These are phyloP conservation scores for Pichia eremophila DNA, from an alignment of 805 yeast species.

Conservation along the genomic window DNA sequence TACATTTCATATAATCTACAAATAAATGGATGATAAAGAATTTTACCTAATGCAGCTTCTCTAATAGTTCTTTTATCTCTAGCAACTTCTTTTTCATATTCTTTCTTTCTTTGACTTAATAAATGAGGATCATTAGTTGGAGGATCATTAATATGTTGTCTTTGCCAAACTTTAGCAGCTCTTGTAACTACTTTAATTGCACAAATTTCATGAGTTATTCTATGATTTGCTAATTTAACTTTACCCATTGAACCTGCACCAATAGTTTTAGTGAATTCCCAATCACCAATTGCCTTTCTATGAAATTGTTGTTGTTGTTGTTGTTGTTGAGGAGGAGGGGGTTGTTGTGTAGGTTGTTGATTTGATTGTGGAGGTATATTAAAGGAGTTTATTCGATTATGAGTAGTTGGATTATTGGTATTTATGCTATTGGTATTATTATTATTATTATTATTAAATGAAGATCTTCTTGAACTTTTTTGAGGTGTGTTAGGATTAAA, in stretches of 20 bases:
- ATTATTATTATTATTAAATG: not conserved
- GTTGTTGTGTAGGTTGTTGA: slow-evolving; percentile 9
- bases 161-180: slow-evolving; percentile 68
- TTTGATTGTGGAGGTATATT: not conserved
- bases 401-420: slow-evolving; percentile 1
- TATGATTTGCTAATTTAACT: slow-evolving; percentile 87
- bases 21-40: slow-evolving; percentile 84
- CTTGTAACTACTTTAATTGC: slow-evolving; percentile 90
- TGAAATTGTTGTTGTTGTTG: slow-evolving; percentile 37
- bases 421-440: not conserved
- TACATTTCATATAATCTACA: slow-evolving; percentile 89
- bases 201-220: slow-evolving; percentile 71
- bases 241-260: slow-evolving; percentile 99
- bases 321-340: slow-evolving; percentile 3
- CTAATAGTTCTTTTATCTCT: slow-evolving; percentile 88
- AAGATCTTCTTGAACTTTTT: not conserved
- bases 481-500: slow-evolving; percentile 8
- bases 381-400: too few species aligned
- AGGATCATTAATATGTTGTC: slow-evolving; percentile 61
- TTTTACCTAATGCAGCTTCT: slow-evolving; percentile 89
- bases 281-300: slow-evolving; percentile 86
- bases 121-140: slow-evolving; percentile 55
- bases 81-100: slow-evolving; percentile 72
- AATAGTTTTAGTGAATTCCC: slow-evolving; percentile 91
- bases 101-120: slow-evolving; percentile 52